These are phyloP conservation scores for Senna siamea DNA, from an alignment of 306 rosid species.

Conservation along the genomic window DNA sequence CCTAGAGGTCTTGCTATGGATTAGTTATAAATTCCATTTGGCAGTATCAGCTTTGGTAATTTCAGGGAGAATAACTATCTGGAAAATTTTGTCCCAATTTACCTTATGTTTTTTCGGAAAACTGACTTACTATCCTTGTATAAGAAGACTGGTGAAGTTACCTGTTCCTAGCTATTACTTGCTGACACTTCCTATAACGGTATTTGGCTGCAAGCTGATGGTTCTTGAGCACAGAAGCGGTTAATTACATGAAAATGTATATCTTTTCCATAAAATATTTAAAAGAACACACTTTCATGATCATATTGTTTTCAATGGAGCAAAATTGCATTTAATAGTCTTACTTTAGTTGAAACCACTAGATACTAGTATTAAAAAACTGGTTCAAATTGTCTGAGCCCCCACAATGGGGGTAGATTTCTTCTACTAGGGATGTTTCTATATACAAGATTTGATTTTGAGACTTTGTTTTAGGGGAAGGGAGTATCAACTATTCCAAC, in stretches of 20 bases:
- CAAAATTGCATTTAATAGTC: conserved; percentile 5
- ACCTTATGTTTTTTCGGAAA: neutral
- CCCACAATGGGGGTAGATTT: too few species aligned
- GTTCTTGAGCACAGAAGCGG: neutral
- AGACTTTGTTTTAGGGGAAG: too few species aligned
- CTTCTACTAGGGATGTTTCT: too few species aligned
- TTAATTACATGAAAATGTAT: neutral
- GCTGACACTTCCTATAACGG: neutral
- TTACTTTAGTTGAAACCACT: neutral
- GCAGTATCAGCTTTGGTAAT: neutral
- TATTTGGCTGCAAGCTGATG: conserved; percentile 12
- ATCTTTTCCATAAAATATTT: neutral
- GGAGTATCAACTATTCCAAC: too few species aligned
- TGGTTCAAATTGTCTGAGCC: too few species aligned
- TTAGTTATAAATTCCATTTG: conserved; percentile 19
- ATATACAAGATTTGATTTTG: too few species aligned
- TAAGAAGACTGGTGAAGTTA: neutral
- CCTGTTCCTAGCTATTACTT: neutral
- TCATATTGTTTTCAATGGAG: neutral
- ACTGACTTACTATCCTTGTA: neutral
- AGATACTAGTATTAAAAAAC: too few species aligned
- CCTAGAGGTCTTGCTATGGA: too few species aligned
- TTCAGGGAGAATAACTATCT: neutral
- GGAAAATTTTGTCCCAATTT: neutral
- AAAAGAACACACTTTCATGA: neutral